Evolutionary conservation across 768 basidiomycete species (phyloP), one percentile per base, ranked within the genome.

Genomic region (Xerocomellus dryophilus): DNA sequence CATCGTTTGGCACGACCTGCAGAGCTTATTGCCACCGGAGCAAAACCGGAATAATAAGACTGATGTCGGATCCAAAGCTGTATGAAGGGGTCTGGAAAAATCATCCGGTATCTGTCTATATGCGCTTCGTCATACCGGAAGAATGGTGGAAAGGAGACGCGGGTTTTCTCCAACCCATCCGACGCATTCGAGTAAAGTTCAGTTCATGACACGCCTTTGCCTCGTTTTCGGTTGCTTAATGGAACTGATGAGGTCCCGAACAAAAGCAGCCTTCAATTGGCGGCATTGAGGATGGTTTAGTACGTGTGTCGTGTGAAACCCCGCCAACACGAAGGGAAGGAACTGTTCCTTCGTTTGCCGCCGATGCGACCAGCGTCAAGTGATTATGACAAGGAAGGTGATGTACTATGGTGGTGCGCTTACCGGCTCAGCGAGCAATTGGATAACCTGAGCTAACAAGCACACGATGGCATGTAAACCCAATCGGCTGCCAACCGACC

Each of bases 161-260:
- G 9, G 54, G 43, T 39, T 36, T 44, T 53, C 20, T 43, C 5
- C 2, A 35, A 15, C 36, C n/a, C 36, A 40, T 43, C 35, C 20
- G 23, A 21, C 38, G 20, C 21, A n/a, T 23, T 29, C 36, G 14
- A 41, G 34, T 39, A 62, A 58, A 39, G 61, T 65, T 56, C 54
- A 39, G 66, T 66, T 66, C 32, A 34, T 18, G 21, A 50, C 66
- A 65, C 27, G 53, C 57, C 44, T 49, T 45, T 43, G 49, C 66
- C 64, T 56, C 65, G 58, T 68, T 68, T 51, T 61, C 56, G 54
- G 53, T 43, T 60, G 60, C 44, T 51, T 40, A 27, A 47, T 46
- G 46, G 60, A 63, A 57, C 52, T 48, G 60, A n/a, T n/a, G 60
- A 62, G 45, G 38, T 36, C 43, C 57, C 43, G 38, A 42, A 49